A percentile compares a stretch with the other conserved stretches of the same genome.
These are phyloP conservation scores for Trapa incisa DNA, from an alignment of 345 rosid species.

Conservation along the genomic window DNA sequence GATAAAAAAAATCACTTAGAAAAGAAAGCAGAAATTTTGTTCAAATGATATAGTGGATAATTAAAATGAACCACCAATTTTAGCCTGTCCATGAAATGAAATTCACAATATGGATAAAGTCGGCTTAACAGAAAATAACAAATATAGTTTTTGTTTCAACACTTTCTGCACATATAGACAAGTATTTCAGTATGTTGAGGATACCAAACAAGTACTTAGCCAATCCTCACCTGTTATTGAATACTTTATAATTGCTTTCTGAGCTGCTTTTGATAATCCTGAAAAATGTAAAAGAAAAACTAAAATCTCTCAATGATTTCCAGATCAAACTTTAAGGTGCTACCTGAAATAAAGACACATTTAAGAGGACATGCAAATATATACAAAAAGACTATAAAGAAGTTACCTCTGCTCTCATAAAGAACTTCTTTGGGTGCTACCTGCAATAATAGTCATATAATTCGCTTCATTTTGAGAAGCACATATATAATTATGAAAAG, in stretches of 20 bases:
- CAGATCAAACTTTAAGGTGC: not conserved
- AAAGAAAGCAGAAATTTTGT: not conserved
- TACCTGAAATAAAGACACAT: not conserved
- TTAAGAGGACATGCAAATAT: not conserved
- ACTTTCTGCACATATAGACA: not conserved
- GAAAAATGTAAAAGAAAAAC: constrained; percentile 17
- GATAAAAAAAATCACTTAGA: not conserved
- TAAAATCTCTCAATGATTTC: not conserved
- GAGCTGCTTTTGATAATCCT: constrained; percentile 81
- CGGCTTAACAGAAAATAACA: not conserved
- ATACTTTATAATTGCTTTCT: constrained; percentile 68
- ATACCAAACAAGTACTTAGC: not conserved
- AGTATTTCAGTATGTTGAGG: not conserved
- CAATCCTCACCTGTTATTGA: constrained; percentile 45
- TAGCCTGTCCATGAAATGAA: not conserved
- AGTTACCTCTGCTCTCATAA: constrained; percentile 64
- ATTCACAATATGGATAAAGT: not conserved
- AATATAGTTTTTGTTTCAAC: not conserved
- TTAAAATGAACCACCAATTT: not conserved
- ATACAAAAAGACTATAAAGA: constrained; percentile 10
- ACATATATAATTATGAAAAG: not conserved
- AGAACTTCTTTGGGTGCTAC: constrained; percentile 88
- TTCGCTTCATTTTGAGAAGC: constrained; percentile 10
- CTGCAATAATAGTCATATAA: constrained; percentile 23
- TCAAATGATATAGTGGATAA: not conserved